Base-by-base conservation (phyloP, 2,329 filamentous ascomycete species). In the Alternaria solani region DNA sequence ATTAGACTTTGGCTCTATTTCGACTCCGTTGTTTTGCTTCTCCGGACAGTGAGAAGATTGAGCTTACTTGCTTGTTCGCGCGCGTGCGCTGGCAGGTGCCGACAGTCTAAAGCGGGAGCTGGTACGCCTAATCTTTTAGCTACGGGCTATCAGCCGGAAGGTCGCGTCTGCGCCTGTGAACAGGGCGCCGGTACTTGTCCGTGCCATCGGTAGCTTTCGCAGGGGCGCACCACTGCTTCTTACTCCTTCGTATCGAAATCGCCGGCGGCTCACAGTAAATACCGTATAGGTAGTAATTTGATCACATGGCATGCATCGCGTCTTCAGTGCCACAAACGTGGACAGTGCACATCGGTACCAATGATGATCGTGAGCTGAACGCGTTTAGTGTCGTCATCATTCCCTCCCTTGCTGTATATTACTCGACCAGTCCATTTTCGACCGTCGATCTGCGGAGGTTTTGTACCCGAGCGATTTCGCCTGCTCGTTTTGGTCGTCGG, bases 71-170 rank as follows among this genome's bases (percentile, higher is more conserved):
- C 30, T 49, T 36, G 20, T 49, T 38, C 32, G 32, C 32, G 32
- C 30, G 23, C 36, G 32, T 49, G 46, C 46, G 46, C 46, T 49
- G 46, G 46, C 46, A 49, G 23, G 32, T 49, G 30, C 46, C 46
- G 32, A 49, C 46, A 36, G 30, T 49, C 46, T 38, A 38, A 25
- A 38, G 46, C 30, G 46, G 46, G 46, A 49, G 46, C 12, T 49
- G 46, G 46, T 49, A 49, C 46, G 32, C 46, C 46, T 36, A 26
- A 36, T 7, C 16, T 34, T 34, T 38, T 36, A 49, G 30, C 23
- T 49, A n/a, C 20, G 46, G 32, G 46, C 46, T 38, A 49, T 26
- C 20, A 26, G 46, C 30, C 46, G 30, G 32, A 36, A 32, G 32
- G 8, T 49, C 20, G 36, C 32, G 32, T 49, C n/a, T 49, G 30